phyloP scores from a whole-genome alignment of 306 rosid species.

The Calophaca sinica region DNA sequence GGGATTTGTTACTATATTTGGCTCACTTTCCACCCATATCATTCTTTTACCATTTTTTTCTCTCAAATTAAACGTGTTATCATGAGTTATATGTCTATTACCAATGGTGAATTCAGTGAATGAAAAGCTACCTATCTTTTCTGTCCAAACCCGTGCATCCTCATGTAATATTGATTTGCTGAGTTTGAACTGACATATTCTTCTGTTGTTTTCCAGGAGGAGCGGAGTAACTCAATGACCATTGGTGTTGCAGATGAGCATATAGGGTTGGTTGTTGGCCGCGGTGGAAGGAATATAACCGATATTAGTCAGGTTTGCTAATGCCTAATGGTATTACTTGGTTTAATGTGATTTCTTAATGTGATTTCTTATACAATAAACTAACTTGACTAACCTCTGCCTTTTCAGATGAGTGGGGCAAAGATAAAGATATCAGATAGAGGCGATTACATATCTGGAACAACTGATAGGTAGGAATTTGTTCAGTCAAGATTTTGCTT shows the following conservation, averaged over 20 bases:
- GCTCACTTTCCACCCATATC: background rate
- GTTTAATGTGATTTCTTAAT: constrained; percentile 23
- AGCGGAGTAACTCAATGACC: constrained; percentile 78
- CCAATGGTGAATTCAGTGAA: constrained; percentile 38
- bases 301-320: constrained; percentile 92
- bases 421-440: constrained; percentile 99
- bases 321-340: constrained; percentile 28
- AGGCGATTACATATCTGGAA: constrained; percentile 96
- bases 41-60: background rate
- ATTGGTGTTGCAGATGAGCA: constrained; percentile 91
- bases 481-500: constrained; percentile 28
- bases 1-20: constrained; percentile 5
- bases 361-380: constrained; percentile 21
- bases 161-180: constrained; percentile 30
- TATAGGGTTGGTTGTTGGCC: constrained; percentile 97
- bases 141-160: constrained; percentile 34
- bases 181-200: constrained; percentile 36
- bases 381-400: constrained; percentile 40
- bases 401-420: constrained; percentile 88
- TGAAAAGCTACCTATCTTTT: constrained; percentile 11
- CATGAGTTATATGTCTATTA: constrained; percentile 8
- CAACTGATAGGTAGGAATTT: constrained; percentile 80
- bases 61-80: background rate
- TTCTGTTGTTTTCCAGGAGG: constrained; percentile 76
- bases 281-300: constrained; percentile 92